Percentiles rank a stretch among this genome's conserved stretches.
These are phyloP conservation scores for Carallia pectinifolia DNA, from an alignment of 345 rosid species.

Conservation along the genomic window DNA sequence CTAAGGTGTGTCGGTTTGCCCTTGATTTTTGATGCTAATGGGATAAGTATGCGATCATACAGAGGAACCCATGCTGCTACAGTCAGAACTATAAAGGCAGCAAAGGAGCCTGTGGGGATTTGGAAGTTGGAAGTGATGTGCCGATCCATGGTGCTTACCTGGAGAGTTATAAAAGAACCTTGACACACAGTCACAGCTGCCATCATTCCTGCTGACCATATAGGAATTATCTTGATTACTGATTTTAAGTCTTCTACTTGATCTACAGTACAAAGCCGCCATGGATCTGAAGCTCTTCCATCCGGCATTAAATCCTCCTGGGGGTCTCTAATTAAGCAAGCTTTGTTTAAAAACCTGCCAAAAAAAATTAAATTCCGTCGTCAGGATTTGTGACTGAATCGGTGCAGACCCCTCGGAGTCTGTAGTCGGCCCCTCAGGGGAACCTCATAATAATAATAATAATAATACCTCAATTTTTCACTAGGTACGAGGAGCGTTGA, in stretches of 20 bases:
- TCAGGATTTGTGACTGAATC: background rate
- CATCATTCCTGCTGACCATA: conserved; percentile 59
- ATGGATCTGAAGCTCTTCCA: conserved; percentile 31
- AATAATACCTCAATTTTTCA: conserved; percentile 40
- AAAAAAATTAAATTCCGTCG: background rate
- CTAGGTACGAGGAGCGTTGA: conserved; percentile 32
- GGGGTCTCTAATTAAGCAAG: conserved; percentile 40
- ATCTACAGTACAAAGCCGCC: conserved; percentile 55
- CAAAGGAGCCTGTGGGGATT: conserved; percentile 52
- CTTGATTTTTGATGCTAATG: conserved; percentile 33
- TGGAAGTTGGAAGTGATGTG: conserved; percentile 44
- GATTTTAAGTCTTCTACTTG: conserved; percentile 67
- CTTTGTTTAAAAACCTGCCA: conserved; percentile 52
- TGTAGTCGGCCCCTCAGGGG: no score
- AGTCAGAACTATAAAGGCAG: conserved; percentile 35
- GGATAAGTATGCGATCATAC: conserved; percentile 42
- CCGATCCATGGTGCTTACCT: conserved; percentile 52
- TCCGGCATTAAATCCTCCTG: conserved; percentile 33
- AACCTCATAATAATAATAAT: background rate
- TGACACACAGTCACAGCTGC: conserved; percentile 34
- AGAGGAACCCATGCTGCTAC: conserved; percentile 37
- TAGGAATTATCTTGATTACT: conserved; percentile 41
- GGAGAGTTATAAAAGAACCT: conserved; percentile 37
- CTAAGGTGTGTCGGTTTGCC: conserved; percentile 33
- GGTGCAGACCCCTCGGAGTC: no score